Conservation (phyloP, 73 alveolate genomes). For the Blepharisma japonicum region DNA sequence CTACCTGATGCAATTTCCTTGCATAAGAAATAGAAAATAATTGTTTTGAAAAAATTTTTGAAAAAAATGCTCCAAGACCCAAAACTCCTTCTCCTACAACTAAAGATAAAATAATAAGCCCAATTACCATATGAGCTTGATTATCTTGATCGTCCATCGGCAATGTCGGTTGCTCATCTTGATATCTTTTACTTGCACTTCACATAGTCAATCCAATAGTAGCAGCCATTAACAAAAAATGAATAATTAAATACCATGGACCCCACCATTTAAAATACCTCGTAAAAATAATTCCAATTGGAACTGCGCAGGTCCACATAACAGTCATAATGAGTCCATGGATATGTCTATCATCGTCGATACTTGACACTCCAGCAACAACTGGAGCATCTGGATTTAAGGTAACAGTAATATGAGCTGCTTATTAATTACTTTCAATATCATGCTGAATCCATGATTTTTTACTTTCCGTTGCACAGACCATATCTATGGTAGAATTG, state of each 20-base stretch:
- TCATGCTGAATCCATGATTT: too few species aligned
- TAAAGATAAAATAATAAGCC: not conserved
- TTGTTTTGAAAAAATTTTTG: not conserved
- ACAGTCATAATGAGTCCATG: constrained; percentile 6
- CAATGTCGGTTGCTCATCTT: not conserved
- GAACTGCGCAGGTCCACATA: not conserved
- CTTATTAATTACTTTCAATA: too few species aligned
- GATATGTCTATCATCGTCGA: not conserved
- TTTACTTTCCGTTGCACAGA: too few species aligned
- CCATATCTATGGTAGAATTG: too few species aligned
- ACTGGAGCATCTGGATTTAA: too few species aligned
- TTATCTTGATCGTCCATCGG: not conserved
- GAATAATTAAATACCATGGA: constrained; percentile 1
- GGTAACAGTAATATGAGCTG: too few species aligned
- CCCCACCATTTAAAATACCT: not conserved
- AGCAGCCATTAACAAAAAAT: not conserved
- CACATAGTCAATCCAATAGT: not conserved
- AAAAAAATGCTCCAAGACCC: not conserved
- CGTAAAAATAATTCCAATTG: not conserved
- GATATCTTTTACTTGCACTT: not conserved
- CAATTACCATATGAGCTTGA: not conserved
- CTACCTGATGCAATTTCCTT: not conserved
- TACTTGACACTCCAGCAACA: too few species aligned
- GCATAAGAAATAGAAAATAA: not conserved
- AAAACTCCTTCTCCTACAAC: constrained; percentile 9